These are phyloP conservation scores for Lagerstroemia speciosa DNA, from an alignment of 345 rosid species.

Conservation along the genomic window DNA sequence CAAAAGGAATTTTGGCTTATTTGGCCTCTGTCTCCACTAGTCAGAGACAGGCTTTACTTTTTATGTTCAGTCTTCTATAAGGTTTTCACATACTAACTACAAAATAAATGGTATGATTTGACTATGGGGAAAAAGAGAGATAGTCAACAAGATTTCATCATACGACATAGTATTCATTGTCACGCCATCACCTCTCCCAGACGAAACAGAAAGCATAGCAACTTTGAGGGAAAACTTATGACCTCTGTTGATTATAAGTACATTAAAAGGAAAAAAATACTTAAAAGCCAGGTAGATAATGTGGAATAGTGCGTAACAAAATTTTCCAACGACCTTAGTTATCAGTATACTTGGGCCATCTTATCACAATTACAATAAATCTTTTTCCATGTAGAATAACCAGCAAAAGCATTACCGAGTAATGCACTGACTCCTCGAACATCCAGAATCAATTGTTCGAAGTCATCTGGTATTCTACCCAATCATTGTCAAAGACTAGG, in stretches of 20 bases:
- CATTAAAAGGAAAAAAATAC: too few relatives aligned
- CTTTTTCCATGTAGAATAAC: not conserved
- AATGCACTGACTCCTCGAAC: not conserved
- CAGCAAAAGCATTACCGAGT: not conserved
- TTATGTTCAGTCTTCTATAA: not conserved
- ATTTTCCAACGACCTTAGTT: not conserved
- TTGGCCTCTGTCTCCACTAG: not conserved
- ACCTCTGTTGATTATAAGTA: not conserved
- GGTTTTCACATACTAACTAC: not conserved
- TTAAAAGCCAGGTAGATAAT: too few relatives aligned
- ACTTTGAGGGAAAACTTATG: not conserved
- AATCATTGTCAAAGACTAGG: not conserved
- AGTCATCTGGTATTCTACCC: not conserved
- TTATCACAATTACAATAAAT: not conserved
- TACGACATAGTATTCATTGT: not conserved
- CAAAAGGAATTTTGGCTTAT: not conserved
- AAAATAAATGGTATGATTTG: not conserved
- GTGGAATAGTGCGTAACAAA: not conserved
- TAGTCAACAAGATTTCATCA: not conserved
- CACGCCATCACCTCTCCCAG: not conserved
- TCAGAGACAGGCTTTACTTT: not conserved
- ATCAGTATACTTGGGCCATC: not conserved
- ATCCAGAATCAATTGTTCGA: not conserved
- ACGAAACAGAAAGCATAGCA: not conserved
- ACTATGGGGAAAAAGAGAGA: not conserved